Base-by-base conservation (phyloP, 305 asterid genomes). In the Coffea humblotiana region DNA sequence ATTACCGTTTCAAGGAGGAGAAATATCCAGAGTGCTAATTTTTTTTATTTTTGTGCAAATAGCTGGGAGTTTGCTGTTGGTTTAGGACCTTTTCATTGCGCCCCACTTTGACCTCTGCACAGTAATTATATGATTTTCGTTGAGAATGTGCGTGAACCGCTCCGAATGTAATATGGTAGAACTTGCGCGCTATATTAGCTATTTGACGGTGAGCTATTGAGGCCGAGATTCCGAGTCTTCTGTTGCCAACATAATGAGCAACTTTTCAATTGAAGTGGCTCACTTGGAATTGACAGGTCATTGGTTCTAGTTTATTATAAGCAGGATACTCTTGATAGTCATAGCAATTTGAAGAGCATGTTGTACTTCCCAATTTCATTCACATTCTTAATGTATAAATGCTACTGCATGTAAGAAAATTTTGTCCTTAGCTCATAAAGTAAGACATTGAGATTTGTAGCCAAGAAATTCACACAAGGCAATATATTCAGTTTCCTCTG, bases 381-480 rank as follows among this genome's bases (percentile, higher is more conserved):
- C 29, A 81, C 83, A 75, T 72, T 81, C 60, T 81, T 84, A 79
- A 85, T 87, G 94, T 92, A 87, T 82, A 92, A 88, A 85, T 88
- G 86, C 82, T 72, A 74, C 83, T 83, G 83, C 73, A 70, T 83
- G 76, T 84, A 82, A 79, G 78, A 69, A 86, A 89, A 77, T 87
- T 92, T 88, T 88, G 92, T 68, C 85, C 52, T 81, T 77, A 52
- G 63, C 68, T 79, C 71, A 58, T 61, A 49, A 51, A 65, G n/a
- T 43, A 18, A 47, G 5, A 14, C 58, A 29, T 48, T 69, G 51
- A 40, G 63, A 77, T 67, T 63, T 82, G 73, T 79, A 73, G 61
- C 77, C 35, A 23, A 75, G 71, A 63, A 75, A 67, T 68, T 76
- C 29, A 18, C 11, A 76, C 32, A 18, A 40, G 32, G 51, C 19